A percentile compares a stretch with the other conserved stretches of the same genome.
phyloP scores from a whole-genome alignment of 1,284 basidiomycete species.

The Sporisorium graminicola region DNA sequence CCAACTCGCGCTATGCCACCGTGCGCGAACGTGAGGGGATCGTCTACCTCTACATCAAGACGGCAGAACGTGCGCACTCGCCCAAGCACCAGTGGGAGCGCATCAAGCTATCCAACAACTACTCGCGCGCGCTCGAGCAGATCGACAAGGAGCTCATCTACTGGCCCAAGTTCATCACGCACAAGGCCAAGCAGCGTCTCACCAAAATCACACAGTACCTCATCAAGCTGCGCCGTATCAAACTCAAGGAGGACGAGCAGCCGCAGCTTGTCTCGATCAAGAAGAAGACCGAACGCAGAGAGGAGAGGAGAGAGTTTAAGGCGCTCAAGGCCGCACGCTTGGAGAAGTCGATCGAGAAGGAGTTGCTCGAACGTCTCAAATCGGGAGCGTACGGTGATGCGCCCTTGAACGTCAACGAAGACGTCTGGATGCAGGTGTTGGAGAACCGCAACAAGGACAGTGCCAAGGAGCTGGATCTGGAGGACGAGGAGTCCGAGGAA shows the following conservation, averaged over 20 bases:
- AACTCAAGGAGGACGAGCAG: slow-evolving; percentile 80
- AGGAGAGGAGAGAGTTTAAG: slow-evolving; percentile 91
- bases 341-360: slow-evolving; percentile 94
- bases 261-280: slow-evolving; percentile 94
- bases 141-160: slow-evolving; percentile 89
- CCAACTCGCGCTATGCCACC: slow-evolving; percentile 96
- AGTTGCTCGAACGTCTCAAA: slow-evolving; percentile 93
- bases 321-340: slow-evolving; percentile 86
- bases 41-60: slow-evolving; percentile 97
- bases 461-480: slow-evolving; percentile 49
- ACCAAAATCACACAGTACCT: slow-evolving; percentile 99
- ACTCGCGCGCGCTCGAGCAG: slow-evolving; percentile 87
- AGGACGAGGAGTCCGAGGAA: slow-evolving; percentile 66
- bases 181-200: slow-evolving; percentile 98
- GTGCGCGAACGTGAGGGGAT: slow-evolving; percentile 94
- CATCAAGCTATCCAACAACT: slow-evolving; percentile 92
- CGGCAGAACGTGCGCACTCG: slow-evolving; percentile 94
- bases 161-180: slow-evolving; percentile 97
- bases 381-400: slow-evolving; percentile 97
- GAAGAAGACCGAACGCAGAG: slow-evolving; percentile 96
- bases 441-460: slow-evolving; percentile 47
- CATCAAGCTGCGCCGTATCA: slow-evolving; percentile 94
- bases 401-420: slow-evolving; percentile 97
- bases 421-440: slow-evolving; percentile 83
- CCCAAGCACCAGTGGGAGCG: slow-evolving; percentile 98